Conservation (phyloP, 805 yeast species). For the Candida takata region DNA sequence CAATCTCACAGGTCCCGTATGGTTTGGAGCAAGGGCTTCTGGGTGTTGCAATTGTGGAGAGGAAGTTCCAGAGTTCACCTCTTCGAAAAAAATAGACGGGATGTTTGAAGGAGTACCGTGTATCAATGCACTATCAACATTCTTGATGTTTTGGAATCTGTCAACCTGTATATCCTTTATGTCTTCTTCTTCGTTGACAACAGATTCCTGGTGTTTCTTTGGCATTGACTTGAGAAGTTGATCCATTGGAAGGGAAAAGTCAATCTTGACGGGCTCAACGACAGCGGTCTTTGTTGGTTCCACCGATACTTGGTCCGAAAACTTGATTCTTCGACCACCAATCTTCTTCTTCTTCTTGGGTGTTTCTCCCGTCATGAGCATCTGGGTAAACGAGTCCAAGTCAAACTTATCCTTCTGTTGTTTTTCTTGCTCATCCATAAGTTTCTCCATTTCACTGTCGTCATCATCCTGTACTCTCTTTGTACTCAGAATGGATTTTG, state of each 20-base stretch:
- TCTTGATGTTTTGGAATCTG: slow-evolving; percentile 63
- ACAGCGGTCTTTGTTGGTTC: slow-evolving; percentile 11
- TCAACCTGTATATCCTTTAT: slow-evolving; percentile 67
- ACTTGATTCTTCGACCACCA: slow-evolving; percentile 54
- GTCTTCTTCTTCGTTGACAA: slow-evolving; percentile 62
- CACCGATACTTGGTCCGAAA: slow-evolving; percentile 50
- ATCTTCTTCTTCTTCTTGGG: slow-evolving; percentile 34
- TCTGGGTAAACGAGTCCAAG: slow-evolving; percentile 78
- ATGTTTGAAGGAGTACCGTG: slow-evolving; percentile 61
- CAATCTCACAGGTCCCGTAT: slow-evolving; percentile 11
- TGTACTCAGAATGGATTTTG: slow-evolving; percentile 66
- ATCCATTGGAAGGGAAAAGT: slow-evolving; percentile 59
- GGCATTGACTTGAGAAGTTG: slow-evolving; percentile 41
- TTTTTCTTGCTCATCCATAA: not conserved
- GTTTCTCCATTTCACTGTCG: slow-evolving; percentile 27
- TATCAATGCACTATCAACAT: slow-evolving; percentile 70
- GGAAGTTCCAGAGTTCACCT: slow-evolving; percentile 4
- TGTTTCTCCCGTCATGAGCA: slow-evolving; percentile 74
- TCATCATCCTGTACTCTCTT: slow-evolving; percentile 45
- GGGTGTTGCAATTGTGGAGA: slow-evolving; percentile 15
- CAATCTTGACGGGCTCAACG: slow-evolving; percentile 32
- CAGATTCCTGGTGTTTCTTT: slow-evolving; percentile 26
- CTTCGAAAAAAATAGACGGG: slow-evolving; percentile 32
- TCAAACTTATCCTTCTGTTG: slow-evolving; percentile 35
- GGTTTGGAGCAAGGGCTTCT: slow-evolving; percentile 19